Evolutionary conservation across 352 stramenopile species (phyloP).

Genomic region (Bremia lactucae): DNA sequence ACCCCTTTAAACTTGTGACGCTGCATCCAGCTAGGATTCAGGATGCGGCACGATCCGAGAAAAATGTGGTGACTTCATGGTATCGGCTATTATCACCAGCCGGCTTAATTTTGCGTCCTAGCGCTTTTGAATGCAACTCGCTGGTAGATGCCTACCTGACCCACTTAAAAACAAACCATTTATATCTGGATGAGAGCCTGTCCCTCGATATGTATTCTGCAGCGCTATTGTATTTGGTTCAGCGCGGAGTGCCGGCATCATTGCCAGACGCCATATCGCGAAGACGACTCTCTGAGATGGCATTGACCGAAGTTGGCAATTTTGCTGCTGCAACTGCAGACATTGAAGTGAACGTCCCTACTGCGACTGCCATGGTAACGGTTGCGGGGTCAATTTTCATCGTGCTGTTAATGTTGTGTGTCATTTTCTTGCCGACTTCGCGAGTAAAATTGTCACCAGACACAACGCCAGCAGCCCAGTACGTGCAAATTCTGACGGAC

Average conservation of each 20-base stretch:
- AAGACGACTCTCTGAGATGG: slow-evolving; percentile 12
- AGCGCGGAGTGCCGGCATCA: slow-evolving; percentile 24
- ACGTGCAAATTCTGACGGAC: slow-evolving; percentile 62
- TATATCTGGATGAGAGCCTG: slow-evolving; percentile 17
- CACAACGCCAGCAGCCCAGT: slow-evolving; percentile 51
- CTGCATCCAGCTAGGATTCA: slow-evolving; percentile 14
- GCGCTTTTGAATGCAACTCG: slow-evolving; percentile 8
- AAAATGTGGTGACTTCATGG: slow-evolving; percentile 16
- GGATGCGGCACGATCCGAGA: slow-evolving; percentile 6
- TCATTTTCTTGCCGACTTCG: slow-evolving; percentile 39
- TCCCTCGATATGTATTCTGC: slow-evolving; percentile 25
- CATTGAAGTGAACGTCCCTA: slow-evolving; percentile 37
- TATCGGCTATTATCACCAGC: slow-evolving; percentile 20
- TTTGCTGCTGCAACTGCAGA: slow-evolving; percentile 16
- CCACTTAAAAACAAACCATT: slow-evolving; percentile 22
- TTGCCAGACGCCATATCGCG: slow-evolving; percentile 16
- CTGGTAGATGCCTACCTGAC: slow-evolving; percentile 32
- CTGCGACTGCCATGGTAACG: slow-evolving; percentile 32
- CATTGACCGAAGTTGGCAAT: slow-evolving; percentile 6
- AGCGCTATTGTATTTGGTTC: slow-evolving; percentile 39
- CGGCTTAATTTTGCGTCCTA: slow-evolving; percentile 18
- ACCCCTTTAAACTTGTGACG: slow-evolving; percentile 10
- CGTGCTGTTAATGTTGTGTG: slow-evolving; percentile 38
- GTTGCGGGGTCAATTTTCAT: slow-evolving; percentile 41
- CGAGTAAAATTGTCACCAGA: slow-evolving; percentile 47